Evolutionary conservation across 768 basidiomycete genomes (phyloP), one percentile per base, ranked within the genome.

Genomic region (Coprinopsis cinerea): DNA sequence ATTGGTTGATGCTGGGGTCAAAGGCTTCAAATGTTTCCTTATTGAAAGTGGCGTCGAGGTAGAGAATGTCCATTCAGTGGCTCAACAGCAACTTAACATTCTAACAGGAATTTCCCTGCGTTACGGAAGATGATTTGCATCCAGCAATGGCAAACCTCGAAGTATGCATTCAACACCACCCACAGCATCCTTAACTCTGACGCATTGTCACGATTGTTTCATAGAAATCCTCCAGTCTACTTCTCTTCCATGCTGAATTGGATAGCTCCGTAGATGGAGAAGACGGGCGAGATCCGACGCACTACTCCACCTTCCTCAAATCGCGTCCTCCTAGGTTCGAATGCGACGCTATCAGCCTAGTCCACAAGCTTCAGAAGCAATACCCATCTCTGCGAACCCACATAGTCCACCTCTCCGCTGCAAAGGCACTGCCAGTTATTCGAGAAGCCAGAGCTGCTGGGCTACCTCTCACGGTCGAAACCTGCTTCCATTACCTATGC

Each of bases 21-120:
- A 85, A 68, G 95, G 95, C 0, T 97, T 97, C 76, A 97, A 98
- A 64, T 96, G 93, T 63, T 98, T 97, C 66, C 69, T 97, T 56
- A 93, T 94, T 53, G 86, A 95, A 56, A 95, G 92, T 59, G 95
- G 96, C 22, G 94, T 98, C 15, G 88, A 96, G 53, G 94, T 92
- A 58, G 43, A 72, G 91, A 23, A 17, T 47, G 14, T 32, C 20
- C n/a, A 20, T n/a, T n/a, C n/a, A n/a, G n/a, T n/a, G n/a, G n/a
- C n/a, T n/a, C n/a, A n/a, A n/a, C n/a, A n/a, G n/a, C n/a, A n/a
- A n/a, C n/a, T n/a, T n/a, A n/a, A n/a, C n/a, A n/a, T n/a, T n/a
- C n/a, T n/a, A n/a, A n/a, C 57, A 94, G 92, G 93, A 99, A 72
- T 98, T 99, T 63, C 95, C 94, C 2, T 84, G 78, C 58, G 92